Conservation (phyloP, 2,329 filamentous ascomycete species). For the Lasiodiplodia hormozganensis region DNA sequence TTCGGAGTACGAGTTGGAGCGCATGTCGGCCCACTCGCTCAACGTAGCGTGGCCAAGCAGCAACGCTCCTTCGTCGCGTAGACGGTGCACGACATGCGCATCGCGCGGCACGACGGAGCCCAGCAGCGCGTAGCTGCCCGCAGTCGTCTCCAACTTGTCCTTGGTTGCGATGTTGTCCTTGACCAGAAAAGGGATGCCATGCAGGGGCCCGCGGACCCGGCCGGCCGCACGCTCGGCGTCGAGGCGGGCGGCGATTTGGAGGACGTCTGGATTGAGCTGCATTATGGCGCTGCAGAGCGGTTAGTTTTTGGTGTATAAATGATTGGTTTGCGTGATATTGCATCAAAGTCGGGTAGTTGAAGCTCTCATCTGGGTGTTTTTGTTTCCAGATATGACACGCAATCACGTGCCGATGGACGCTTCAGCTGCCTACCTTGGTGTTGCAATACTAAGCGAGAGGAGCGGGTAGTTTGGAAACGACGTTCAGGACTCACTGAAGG, state of each 20-base stretch:
- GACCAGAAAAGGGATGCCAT: constrained; percentile 77
- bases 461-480: not conserved
- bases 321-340: too few relatives aligned
- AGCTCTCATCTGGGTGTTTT: too few relatives aligned
- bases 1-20: constrained; percentile 63
- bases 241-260: constrained; percentile 65
- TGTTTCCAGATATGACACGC: too few relatives aligned
- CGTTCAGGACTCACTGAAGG: not conserved
- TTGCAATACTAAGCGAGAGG: too few relatives aligned
- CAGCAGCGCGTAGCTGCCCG: constrained; percentile 69
- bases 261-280: constrained; percentile 72
- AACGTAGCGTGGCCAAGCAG: constrained; percentile 72
- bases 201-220: constrained; percentile 68
- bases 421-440: too few relatives aligned
- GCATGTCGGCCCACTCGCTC: constrained; percentile 69
- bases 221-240: constrained; percentile 67
- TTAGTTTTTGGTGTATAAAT: not conserved
- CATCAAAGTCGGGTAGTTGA: too few relatives aligned
- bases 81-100: constrained; percentile 63
- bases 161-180: constrained; percentile 61
- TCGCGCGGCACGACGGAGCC: constrained; percentile 65
- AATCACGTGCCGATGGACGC: too few relatives aligned
- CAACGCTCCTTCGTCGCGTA: constrained; percentile 67
- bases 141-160: constrained; percentile 33
- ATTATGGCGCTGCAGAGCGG: constrained; percentile 59